Evolutionary conservation across 2,329 filamentous ascomycete species (phyloP).

Genomic region (Bretziella fagacearum): DNA sequence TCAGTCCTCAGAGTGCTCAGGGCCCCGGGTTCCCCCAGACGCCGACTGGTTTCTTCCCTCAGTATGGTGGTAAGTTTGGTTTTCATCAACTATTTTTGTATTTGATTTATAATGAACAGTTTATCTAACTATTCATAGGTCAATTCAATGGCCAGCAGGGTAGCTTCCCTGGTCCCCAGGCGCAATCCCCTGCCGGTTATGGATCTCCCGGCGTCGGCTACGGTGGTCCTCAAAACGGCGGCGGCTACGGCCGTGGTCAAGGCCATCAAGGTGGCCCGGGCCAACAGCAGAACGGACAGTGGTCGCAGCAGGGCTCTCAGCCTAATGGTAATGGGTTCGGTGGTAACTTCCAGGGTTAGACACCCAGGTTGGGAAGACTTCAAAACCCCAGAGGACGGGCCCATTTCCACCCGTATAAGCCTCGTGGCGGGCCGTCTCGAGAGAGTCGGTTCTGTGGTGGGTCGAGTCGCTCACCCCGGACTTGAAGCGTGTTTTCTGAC

Average conservation of each 20-base stretch:
- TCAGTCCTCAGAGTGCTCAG: slow-evolving; percentile 58
- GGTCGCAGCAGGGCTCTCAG: slow-evolving; percentile 27
- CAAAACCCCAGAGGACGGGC: background rate
- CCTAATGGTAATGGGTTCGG: slow-evolving; percentile 36
- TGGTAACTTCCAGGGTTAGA: slow-evolving; percentile 43
- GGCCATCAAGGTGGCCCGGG: slow-evolving; percentile 26
- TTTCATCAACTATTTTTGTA: background rate
- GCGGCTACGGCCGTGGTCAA: slow-evolving; percentile 68
- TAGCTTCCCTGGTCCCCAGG: slow-evolving; percentile 41
- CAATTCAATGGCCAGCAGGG: slow-evolving; percentile 50
- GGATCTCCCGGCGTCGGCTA: slow-evolving; percentile 54
- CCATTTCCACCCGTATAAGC: slow-evolving; percentile 2
- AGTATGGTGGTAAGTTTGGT: slow-evolving; percentile 58
- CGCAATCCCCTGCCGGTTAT: slow-evolving; percentile 45
- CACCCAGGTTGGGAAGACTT: background rate
- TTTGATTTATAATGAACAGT: slow-evolving; percentile 21
- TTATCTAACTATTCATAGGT: slow-evolving; percentile 21
- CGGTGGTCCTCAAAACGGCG: slow-evolving; percentile 56
- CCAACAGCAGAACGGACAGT: slow-evolving; percentile 40
- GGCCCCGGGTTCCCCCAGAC: slow-evolving; percentile 60
- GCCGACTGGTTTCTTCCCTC: slow-evolving; percentile 72
- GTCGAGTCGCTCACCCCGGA: background rate
- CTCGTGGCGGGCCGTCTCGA: background rate
- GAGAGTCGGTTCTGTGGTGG: too few relatives aligned
- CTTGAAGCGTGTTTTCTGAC: too few relatives aligned